phyloP scores from a whole-genome alignment of 192 early-diverging fungal genomes.

The Linnemannia hyalina region DNA sequence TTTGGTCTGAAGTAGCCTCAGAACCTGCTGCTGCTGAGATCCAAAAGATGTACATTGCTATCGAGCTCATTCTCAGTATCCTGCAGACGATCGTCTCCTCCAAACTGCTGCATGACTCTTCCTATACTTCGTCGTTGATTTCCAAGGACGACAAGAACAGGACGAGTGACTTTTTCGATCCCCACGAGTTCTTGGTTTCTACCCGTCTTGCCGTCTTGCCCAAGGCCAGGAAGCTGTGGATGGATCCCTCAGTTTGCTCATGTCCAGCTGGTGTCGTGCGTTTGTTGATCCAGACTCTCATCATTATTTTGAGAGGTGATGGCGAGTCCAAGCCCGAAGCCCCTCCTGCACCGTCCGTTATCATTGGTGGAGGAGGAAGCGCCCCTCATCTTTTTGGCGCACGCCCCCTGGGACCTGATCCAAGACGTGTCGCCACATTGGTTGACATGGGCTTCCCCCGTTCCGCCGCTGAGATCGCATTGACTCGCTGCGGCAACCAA shows the following conservation, averaged over 20 bases:
- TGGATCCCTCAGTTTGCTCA: constrained; percentile 64
- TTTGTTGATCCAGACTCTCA: constrained; percentile 71
- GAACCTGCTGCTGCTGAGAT: constrained; percentile 50
- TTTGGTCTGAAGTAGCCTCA: constrained; percentile 58
- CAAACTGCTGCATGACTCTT: constrained; percentile 82
- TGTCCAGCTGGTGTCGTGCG: constrained; percentile 69
- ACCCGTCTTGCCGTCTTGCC: constrained; percentile 72
- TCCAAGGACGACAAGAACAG: constrained; percentile 67
- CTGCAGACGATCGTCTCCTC: constrained; percentile 79
- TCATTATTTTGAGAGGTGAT: constrained; percentile 79
- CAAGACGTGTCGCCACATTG: constrained; percentile 74
- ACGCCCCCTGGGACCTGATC: constrained; percentile 70
- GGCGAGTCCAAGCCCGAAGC: constrained; percentile 69
- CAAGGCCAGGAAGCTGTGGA: constrained; percentile 71
- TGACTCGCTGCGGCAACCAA: constrained; percentile 82
- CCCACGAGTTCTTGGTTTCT: constrained; percentile 74
- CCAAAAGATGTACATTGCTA: constrained; percentile 55
- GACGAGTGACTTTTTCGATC: constrained; percentile 73
- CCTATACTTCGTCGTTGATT: constrained; percentile 67
- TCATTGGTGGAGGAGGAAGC: constrained; percentile 20
- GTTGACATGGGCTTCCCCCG: constrained; percentile 91
- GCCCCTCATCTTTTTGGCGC: constrained; percentile 50
- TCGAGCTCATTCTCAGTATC: constrained; percentile 72
- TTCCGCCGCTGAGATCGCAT: constrained; percentile 79
- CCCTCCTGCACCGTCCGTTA: constrained; percentile 34